phyloP scores from a whole-genome alignment of 805 yeast species.

The Danielia reshetovae region DNA sequence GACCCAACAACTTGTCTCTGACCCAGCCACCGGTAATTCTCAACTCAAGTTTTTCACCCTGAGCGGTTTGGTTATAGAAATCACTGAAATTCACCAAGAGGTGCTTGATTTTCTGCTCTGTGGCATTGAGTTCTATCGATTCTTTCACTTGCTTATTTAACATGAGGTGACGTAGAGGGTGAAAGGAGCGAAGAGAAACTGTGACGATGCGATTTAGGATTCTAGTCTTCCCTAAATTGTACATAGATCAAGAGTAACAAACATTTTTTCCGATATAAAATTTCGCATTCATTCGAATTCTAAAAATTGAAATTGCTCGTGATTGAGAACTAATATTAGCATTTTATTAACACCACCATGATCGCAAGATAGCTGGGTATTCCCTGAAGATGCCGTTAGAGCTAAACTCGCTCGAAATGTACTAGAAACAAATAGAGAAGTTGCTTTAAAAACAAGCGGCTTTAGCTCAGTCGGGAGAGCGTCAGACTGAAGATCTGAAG shows the following conservation, averaged over 20 bases:
- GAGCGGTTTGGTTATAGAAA: conserved; percentile 25
- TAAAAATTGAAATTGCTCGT: too few relatives aligned
- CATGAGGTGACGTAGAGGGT: neutral
- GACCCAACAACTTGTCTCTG: conserved; percentile 83
- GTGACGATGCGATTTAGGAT: neutral
- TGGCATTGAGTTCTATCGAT: conserved; percentile 25
- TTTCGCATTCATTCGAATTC: too few relatives aligned
- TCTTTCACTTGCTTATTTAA: too few relatives aligned
- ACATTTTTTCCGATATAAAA: too few relatives aligned
- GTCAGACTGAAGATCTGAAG: conserved; percentile 24
- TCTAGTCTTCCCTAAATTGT: neutral
- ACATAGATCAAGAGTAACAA: too few relatives aligned
- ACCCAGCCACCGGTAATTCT: conserved; percentile 99
- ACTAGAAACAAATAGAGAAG: too few relatives aligned
- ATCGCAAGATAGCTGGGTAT: too few relatives aligned
- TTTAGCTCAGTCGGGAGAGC: conserved; percentile 23
- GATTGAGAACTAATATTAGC: too few relatives aligned
- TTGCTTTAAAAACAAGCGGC: too few relatives aligned
- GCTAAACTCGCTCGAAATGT: too few relatives aligned
- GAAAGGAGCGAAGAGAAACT: neutral
- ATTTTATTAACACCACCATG: too few relatives aligned
- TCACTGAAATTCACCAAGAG: conserved; percentile 40
- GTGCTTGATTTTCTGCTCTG: conserved; percentile 39
- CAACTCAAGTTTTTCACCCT: conserved; percentile 40
- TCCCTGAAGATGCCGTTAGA: too few relatives aligned